A percentile compares a stretch with the other conserved stretches of the same genome.
Evolutionary conservation across 495 filamentous ascomycete genomes (phyloP).

Genomic region (Tuber umbilicatum): DNA sequence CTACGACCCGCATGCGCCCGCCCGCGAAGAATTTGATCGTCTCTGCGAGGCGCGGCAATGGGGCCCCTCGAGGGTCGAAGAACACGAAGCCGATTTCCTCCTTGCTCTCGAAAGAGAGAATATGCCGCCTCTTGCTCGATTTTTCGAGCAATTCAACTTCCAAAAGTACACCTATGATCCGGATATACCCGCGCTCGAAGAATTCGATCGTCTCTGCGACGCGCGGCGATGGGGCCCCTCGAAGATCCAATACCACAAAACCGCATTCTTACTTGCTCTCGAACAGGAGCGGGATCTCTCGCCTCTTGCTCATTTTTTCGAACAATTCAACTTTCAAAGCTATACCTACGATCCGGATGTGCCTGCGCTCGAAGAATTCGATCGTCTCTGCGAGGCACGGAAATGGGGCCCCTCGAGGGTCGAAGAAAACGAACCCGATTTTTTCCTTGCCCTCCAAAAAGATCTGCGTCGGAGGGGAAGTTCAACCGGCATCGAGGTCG

Average conservation of each 20-base stretch:
- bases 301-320: too few species aligned
- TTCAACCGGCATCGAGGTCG: not conserved
- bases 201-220: not conserved
- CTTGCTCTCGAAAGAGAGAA: not conserved
- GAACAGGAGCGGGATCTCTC: not conserved
- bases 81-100: not conserved
- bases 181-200: not conserved
- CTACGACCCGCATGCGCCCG: not conserved
- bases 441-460: not conserved
- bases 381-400: not conserved
- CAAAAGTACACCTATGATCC: not conserved
- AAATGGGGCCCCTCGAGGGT: not conserved
- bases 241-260: not conserved
- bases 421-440: not conserved
- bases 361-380: not conserved
- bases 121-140: not conserved
- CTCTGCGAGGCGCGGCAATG: not conserved
- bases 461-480: not conserved
- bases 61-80: not conserved
- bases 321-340: not conserved
- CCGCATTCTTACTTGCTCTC: not conserved
- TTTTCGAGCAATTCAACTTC: not conserved
- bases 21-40: not conserved
- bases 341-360: not conserved
- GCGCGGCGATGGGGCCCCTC: not conserved